Evolutionary conservation across 208 protist genomes (phyloP).

Genomic region (Leishmania aethiopica): DNA sequence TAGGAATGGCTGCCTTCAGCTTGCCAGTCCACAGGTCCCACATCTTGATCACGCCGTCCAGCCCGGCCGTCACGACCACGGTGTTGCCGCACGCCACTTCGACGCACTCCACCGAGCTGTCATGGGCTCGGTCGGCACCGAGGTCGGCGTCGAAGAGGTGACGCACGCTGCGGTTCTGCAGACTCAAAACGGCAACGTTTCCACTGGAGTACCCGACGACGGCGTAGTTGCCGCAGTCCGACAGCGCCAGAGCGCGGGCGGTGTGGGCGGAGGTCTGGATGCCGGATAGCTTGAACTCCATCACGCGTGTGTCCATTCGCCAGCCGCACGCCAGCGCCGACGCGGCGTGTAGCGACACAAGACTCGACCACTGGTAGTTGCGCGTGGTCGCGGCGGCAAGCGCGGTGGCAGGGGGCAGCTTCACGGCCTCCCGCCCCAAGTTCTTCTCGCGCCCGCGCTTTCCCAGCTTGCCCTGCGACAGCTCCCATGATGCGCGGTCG

Average conservation of each 20-base stretch:
- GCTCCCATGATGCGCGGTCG: slow-evolving; percentile 88
- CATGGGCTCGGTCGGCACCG: slow-evolving; percentile 49
- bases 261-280: slow-evolving; percentile 73
- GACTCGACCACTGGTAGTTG: slow-evolving; percentile 88
- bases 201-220: slow-evolving; percentile 89
- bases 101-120: slow-evolving; percentile 74
- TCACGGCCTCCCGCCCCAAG: slow-evolving; percentile 60
- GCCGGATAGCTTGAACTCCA: slow-evolving; percentile 81
- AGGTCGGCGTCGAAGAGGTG: slow-evolving; percentile 73
- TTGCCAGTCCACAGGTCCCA: slow-evolving; percentile 63
- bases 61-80: slow-evolving; percentile 68
- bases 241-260: slow-evolving; percentile 75
- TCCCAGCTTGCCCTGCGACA: slow-evolving; percentile 89
- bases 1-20: slow-evolving; percentile 46
- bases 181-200: slow-evolving; percentile 64
- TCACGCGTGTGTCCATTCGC: slow-evolving; percentile 80
- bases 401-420: slow-evolving; percentile 72
- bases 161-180: slow-evolving; percentile 80
- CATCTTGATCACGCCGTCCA: slow-evolving; percentile 80
- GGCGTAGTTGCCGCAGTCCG: slow-evolving; percentile 89
- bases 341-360: slow-evolving; percentile 80
- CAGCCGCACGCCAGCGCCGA: slow-evolving; percentile 76
- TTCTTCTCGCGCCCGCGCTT: slow-evolving; percentile 68
- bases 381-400: slow-evolving; percentile 67
- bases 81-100: slow-evolving; percentile 79